Evolutionary conservation across 139 green algal species (phyloP), one percentile per base, ranked within the genome.

Genomic region (Ostreobium quekettii): DNA sequence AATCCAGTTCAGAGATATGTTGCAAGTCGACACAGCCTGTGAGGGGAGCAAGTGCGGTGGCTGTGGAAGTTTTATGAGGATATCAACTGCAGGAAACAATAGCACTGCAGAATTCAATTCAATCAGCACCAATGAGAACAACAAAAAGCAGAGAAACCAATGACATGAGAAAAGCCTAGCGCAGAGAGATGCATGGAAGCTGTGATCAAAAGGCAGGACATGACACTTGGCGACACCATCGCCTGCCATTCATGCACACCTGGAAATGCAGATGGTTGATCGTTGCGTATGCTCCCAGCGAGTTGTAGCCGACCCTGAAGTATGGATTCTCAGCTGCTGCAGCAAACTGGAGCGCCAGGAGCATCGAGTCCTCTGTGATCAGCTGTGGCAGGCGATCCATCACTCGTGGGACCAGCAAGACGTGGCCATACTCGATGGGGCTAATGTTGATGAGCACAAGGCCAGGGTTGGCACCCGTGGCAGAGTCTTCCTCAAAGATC

Each of bases 261-360:
- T 99, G 94, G 79, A 97, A 99, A 81, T 99, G 94, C 53, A 99
- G 85, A 73, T 99, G 94, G 83, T 99, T 99, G 82, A 99, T 95
- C 47, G 94, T 98, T 48, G 85, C 94, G 59, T 93, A 99, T 2
- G 94, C 94, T 28, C 94, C 94, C 47, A 99, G 82, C 0, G 84
- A 93, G 78, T 99, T 99, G 85, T 90, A 99, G 39, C 90, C 90
- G 6, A 98, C 75, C 3, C 93, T 78, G 65, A 99, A 91, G 78
- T 90, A 90, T n/a, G 87, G 84, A 77, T 94, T 96, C 77, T 84
- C 77, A 19, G 82, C 76, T 74, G 97, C 86, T 2, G 76, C 48
- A 1, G 87, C 84, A 71, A 98, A 97, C 49, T 91, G 81, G 33
- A 99, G 86, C 28, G 94, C 93, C 32, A 94, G 72, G 30, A 89